phyloP scores from a whole-genome alignment of 2,329 filamentous ascomycete species.

The Colletotrichum nymphaeae region DNA sequence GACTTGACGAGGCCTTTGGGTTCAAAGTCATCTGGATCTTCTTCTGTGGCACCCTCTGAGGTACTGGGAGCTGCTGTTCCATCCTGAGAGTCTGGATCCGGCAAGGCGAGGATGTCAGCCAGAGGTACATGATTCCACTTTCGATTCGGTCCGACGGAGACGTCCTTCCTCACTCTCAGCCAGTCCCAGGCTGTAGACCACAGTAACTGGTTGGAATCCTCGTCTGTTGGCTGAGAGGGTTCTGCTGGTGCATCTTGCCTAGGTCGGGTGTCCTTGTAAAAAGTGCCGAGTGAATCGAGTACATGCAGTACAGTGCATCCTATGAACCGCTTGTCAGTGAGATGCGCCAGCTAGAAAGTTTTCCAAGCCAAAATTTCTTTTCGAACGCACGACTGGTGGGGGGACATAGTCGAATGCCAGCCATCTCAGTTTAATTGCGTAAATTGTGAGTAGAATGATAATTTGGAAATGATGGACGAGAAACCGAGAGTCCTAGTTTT shows the following conservation, averaged over 20 bases:
- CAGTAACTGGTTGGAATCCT: constrained; percentile 19
- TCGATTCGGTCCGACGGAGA: constrained; percentile 38
- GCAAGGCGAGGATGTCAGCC: constrained; percentile 33
- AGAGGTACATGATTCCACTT: constrained; percentile 38
- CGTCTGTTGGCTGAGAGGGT: not conserved
- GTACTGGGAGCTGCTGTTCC: not conserved
- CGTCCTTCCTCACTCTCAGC: constrained; percentile 38
- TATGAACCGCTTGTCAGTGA: constrained; percentile 15
- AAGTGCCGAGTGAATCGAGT: constrained; percentile 22
- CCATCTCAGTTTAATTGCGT: not conserved
- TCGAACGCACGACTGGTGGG: not conserved
- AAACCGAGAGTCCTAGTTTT: not conserved
- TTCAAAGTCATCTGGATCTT: not conserved
- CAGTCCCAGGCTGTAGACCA: constrained; percentile 39
- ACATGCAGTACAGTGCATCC: constrained; percentile 35
- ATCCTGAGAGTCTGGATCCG: constrained; percentile 24
- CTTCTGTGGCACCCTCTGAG: not conserved
- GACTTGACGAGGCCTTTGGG: not conserved
- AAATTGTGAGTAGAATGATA: not conserved
- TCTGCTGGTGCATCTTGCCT: constrained; percentile 1
- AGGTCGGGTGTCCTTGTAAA: constrained; percentile 21
- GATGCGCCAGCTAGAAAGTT: not conserved
- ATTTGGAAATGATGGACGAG: not conserved
- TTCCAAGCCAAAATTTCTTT: no score
- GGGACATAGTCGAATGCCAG: not conserved